Evolutionary conservation across 208 protist species (phyloP).

Genomic region (Perkinsela sp.): DNA sequence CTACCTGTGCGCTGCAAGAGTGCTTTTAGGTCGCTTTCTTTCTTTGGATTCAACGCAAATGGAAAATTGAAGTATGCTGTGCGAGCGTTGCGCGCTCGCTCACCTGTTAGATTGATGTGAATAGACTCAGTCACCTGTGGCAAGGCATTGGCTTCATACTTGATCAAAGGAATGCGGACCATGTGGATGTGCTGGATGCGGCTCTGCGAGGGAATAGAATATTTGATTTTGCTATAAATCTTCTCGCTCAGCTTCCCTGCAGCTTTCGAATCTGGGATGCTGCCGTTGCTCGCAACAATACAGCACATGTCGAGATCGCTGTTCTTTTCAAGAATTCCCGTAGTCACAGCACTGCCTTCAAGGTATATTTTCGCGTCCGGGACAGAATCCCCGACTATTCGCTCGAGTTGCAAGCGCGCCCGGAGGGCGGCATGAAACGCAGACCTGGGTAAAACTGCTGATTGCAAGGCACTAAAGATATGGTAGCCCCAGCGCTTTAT

Average conservation of each 20-base stretch:
- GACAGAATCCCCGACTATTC: slow-evolving; percentile 43
- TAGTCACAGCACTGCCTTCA: slow-evolving; percentile 45
- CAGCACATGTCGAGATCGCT: slow-evolving; percentile 57
- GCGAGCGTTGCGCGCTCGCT: not conserved
- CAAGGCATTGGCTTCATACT: not conserved
- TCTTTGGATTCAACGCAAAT: not conserved
- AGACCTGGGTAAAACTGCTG: not conserved
- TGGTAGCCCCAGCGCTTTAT: not conserved
- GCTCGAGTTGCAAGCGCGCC: slow-evolving; percentile 40
- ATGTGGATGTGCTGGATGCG: not conserved
- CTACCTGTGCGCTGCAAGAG: not conserved
- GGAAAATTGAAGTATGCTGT: not conserved
- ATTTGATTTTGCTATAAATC: not conserved
- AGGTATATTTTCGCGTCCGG: slow-evolving; percentile 62
- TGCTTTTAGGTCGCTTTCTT: not conserved
- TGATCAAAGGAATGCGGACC: not conserved
- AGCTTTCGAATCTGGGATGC: not conserved
- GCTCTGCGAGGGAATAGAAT: not conserved
- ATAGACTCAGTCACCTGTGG: not conserved
- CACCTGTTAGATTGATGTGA: not conserved
- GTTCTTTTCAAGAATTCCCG: slow-evolving; percentile 63
- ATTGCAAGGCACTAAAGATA: not conserved
- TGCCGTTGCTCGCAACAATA: slow-evolving; percentile 7
- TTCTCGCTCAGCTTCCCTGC: not conserved
- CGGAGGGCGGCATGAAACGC: slow-evolving; percentile 35